Conservation (phyloP, 2,329 filamentous ascomycete species). For the Ophiostoma himal-ulmi region DNA sequence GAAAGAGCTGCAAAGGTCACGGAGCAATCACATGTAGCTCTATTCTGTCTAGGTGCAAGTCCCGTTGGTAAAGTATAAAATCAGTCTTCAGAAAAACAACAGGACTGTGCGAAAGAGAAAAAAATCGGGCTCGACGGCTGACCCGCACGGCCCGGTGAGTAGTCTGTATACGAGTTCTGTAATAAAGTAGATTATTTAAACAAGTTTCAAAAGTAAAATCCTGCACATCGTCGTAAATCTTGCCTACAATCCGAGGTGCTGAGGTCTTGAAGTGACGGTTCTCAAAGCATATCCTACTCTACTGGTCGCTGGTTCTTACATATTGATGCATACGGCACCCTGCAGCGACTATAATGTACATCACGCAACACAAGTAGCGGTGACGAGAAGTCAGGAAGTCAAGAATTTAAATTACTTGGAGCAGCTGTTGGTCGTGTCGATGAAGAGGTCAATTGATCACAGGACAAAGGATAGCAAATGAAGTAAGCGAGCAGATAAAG, state of each 20-base stretch:
- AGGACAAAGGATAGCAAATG: neutral
- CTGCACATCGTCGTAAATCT: neutral
- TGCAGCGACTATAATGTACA: neutral
- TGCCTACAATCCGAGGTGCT: neutral
- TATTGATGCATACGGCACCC: slow-evolving; percentile 7
- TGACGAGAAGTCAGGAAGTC: neutral
- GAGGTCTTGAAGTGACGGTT: neutral
- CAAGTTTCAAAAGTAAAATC: too few species aligned
- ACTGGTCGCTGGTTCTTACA: slow-evolving; percentile 11
- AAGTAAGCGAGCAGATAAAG: neutral
- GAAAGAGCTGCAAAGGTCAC: neutral
- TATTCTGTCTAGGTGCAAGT: neutral
- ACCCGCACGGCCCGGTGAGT: slow-evolving; percentile 15
- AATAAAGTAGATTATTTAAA: neutral
- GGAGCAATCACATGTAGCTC: neutral
- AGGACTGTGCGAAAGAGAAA: neutral
- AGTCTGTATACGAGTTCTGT: neutral
- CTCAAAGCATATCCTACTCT: neutral
- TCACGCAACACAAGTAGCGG: slow-evolving; percentile 1
- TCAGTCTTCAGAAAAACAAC: neutral
- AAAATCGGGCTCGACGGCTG: slow-evolving; percentile 7
- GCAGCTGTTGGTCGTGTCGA: neutral
- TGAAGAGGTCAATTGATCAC: neutral
- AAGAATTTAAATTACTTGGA: neutral
- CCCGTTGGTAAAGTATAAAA: neutral